phyloP scores from a whole-genome alignment of 192 early-diverging fungal species.

The Pilaira anomala region DNA sequence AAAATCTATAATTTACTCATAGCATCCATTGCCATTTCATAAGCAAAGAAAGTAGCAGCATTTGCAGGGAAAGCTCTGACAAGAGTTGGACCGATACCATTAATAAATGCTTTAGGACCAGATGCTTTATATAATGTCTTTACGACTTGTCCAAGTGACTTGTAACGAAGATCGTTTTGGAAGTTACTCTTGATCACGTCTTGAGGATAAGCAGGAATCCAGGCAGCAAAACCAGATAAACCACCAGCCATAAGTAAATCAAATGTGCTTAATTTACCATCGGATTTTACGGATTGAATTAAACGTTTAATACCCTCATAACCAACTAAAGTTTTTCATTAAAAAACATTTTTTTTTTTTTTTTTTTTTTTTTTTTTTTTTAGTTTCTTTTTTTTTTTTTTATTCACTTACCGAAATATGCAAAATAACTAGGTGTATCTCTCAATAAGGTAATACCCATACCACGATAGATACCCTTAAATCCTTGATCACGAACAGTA shows the following conservation, averaged over 20 bases:
- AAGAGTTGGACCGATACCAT: conserved; percentile 81
- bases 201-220: conserved; percentile 75
- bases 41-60: conserved; percentile 79
- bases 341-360: too few species aligned
- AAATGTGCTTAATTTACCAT: conserved; percentile 61
- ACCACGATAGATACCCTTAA: conserved; percentile 83
- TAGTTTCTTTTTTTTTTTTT: not conserved
- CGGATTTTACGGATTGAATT: conserved; percentile 53
- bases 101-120: conserved; percentile 68
- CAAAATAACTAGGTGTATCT: conserved; percentile 89
- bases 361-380: too few species aligned
- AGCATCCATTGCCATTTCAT: conserved; percentile 58
- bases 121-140: conserved; percentile 50
- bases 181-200: conserved; percentile 85
- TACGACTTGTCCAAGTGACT: conserved; percentile 33
- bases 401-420: conserved; percentile 77
- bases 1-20: conserved; percentile 13
- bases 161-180: conserved; percentile 57
- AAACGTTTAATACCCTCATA: conserved; percentile 82
- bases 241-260: conserved; percentile 92
- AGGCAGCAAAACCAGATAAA: conserved; percentile 91
- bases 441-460: conserved; percentile 86
- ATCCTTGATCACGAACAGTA: conserved; percentile 73
- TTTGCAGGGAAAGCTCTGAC: conserved; percentile 80
- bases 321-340: conserved; percentile 41